These are phyloP conservation scores for Plasmodium gonderi DNA, from an alignment of 169 alveolate genomes.

Conservation along the genomic window DNA sequence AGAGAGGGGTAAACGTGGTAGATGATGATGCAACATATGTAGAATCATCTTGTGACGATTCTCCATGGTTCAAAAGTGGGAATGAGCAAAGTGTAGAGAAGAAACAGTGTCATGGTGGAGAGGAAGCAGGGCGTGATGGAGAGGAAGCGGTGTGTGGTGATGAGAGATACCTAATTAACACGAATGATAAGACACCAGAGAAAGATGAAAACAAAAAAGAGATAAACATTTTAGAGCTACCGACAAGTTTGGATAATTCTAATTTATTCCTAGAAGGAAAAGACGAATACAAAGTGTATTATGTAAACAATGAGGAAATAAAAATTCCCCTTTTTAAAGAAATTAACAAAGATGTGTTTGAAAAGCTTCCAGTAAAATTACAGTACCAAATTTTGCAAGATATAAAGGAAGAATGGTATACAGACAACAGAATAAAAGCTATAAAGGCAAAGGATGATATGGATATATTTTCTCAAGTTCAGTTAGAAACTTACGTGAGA, in stretches of 20 bases:
- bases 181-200: background rate
- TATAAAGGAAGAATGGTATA: conserved; percentile 86
- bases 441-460: conserved; percentile 84
- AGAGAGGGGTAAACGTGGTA: background rate
- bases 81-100: background rate
- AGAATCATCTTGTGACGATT: background rate
- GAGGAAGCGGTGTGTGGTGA: background rate
- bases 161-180: background rate
- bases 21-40: background rate
- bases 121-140: background rate
- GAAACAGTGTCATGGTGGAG: no score
- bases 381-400: conserved; percentile 86
- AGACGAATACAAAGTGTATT: conserved; percentile 71
- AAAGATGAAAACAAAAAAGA: background rate
- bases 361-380: conserved; percentile 81
- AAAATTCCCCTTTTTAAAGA: conserved; percentile 74
- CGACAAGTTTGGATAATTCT: background rate
- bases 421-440: conserved; percentile 83
- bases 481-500: conserved; percentile 87
- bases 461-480: conserved; percentile 85
- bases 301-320: conserved; percentile 68
- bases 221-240: conserved; percentile 53
- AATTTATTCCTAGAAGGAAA: conserved; percentile 45
- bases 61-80: background rate
- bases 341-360: conserved; percentile 84